Evolutionary conservation across 805 yeast genomes (phyloP), one percentile per base, ranked within the genome.

Genomic region (Candida jianshihensis): DNA sequence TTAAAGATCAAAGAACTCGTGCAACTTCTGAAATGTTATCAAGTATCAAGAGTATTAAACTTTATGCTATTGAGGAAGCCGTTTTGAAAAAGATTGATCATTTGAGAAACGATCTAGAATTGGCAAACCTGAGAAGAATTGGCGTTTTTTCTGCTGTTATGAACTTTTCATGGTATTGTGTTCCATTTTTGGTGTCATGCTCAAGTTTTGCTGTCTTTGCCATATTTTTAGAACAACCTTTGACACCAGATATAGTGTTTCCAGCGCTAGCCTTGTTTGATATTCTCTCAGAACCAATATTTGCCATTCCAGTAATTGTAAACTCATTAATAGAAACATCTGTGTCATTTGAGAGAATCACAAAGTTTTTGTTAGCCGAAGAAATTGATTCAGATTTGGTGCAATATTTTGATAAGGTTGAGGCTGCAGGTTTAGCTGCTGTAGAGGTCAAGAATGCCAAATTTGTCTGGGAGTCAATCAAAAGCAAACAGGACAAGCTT

Each of bases 31-130:
- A 81, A 46, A 63, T 81, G 11, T 53, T 81, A 34, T 64, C 67
- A 26, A 68, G 78, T 21, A 75, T 80, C 34, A 81, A 79, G 48
- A 69, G 78, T 36, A 73, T 81, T 45, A 81, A 81, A 48, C 57
- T 81, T 19, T 81, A 78, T 48, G 75, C 83, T 0, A 80, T 85
- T 82, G 89, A 81, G 51, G 59, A 61, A 24, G 81, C 86, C 19
- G 75, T 79, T 77, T 47, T 75, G 26, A 59, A 63, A 16, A 71
- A 70, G 42, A 55, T 81, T 11, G 48, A 61, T 10, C 69, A 67
- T 38, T 66, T 74, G 20, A 69, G 88, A 62, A 76, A 80, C 46
- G 68, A 70, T 37, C 59, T 70, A 41, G 87, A 81, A 51, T 56
- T 81, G 44, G 59, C 54, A 26, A 76, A 73, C 43, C 55, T 71